These are phyloP conservation scores for Ophiostoma himal-ulmi DNA, from an alignment of 2,329 filamentous ascomycete genomes.

Conservation along the genomic window DNA sequence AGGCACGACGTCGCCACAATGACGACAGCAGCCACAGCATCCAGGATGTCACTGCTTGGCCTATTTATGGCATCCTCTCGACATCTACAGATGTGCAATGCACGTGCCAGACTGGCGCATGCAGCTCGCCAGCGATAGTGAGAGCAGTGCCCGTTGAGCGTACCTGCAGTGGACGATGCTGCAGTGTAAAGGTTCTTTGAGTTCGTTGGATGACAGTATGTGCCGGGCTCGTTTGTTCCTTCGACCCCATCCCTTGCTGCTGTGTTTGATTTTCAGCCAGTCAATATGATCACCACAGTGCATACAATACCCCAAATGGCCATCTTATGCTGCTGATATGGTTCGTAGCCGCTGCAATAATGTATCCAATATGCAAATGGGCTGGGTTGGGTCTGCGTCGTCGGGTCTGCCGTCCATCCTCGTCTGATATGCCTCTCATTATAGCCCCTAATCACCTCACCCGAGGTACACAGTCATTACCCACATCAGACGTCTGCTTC, in stretches of 20 bases:
- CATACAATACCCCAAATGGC: background rate
- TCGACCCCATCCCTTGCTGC: too few relatives aligned
- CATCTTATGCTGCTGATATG: too few relatives aligned
- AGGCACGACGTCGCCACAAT: conserved; percentile 5
- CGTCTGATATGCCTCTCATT: background rate
- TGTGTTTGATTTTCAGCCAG: background rate
- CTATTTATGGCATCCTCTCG: background rate
- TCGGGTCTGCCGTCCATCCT: background rate
- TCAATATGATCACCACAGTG: background rate
- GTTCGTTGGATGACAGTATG: too few relatives aligned
- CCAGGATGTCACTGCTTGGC: conserved; percentile 1
- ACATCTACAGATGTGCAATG: background rate
- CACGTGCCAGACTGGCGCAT: background rate
- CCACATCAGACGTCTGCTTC: background rate
- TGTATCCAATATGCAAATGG: too few relatives aligned
- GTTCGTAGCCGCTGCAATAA: too few relatives aligned
- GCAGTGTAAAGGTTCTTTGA: background rate
- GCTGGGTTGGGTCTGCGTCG: background rate
- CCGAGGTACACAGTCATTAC: background rate
- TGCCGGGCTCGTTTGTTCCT: too few relatives aligned
- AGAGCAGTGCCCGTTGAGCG: background rate
- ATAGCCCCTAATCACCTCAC: too few relatives aligned
- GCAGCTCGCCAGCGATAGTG: background rate
- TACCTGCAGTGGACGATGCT: background rate
- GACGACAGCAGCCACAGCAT: conserved; percentile 9